Evolutionary conservation across 371 early-diverging fungal species (phyloP).

Genomic region (Lichtheimia ramosa): DNA sequence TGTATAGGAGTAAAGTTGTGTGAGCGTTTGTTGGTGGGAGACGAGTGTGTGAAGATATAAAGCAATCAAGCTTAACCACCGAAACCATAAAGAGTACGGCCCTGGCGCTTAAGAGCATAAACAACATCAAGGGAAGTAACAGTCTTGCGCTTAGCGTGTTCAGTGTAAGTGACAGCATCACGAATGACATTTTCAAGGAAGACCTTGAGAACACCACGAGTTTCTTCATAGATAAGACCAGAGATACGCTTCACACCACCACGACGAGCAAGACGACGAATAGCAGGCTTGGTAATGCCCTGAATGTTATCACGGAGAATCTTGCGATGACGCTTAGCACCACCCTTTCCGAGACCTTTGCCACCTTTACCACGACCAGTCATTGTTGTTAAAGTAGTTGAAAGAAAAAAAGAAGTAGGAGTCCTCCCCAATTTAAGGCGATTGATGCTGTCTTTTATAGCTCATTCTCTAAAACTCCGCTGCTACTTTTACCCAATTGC

Average conservation of each 20-base stretch:
- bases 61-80: constrained; percentile 35
- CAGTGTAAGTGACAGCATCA: constrained; percentile 98
- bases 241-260: constrained; percentile 99
- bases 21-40: no score
- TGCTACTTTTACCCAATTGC: no score
- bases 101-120: constrained; percentile 98
- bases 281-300: constrained; percentile 99
- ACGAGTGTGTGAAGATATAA: no score
- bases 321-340: constrained; percentile 64
- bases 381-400: constrained; percentile 33
- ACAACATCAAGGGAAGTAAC: constrained; percentile 93
- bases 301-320: constrained; percentile 89
- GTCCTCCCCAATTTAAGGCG: neutral
- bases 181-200: constrained; percentile 98
- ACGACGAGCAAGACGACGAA: constrained; percentile 99
- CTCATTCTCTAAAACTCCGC: neutral
- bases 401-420: constrained; percentile 6
- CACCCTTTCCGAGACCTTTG: constrained; percentile 96
- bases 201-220: constrained; percentile 93
- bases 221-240: constrained; percentile 96
- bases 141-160: constrained; percentile 99
- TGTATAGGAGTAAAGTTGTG: no score
- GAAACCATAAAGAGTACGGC: constrained; percentile 86
- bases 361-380: constrained; percentile 96
- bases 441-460: neutral